A percentile compares a stretch with the other conserved stretches of the same genome.
These are phyloP conservation scores for Myxozyma mucilagina DNA, from an alignment of 805 yeast species.

Conservation along the genomic window DNA sequence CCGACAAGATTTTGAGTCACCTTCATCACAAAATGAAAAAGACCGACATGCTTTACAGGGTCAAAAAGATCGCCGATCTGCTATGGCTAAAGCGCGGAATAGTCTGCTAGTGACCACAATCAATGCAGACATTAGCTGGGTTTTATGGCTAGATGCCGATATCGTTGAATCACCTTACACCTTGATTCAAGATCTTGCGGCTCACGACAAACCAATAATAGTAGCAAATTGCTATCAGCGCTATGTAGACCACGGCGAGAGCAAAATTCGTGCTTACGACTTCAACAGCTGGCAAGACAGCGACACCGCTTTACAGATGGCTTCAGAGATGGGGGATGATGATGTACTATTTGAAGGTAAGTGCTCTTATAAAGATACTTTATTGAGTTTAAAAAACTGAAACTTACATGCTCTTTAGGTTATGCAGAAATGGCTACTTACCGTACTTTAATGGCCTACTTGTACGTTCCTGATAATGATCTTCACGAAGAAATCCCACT, in stretches of 20 bases:
- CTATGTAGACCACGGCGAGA: slow-evolving; percentile 59
- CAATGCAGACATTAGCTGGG: slow-evolving; percentile 91
- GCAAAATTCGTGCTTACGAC: slow-evolving; percentile 82
- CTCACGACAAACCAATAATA: slow-evolving; percentile 81
- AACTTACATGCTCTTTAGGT: slow-evolving; percentile 4
- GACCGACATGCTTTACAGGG: slow-evolving; percentile 73
- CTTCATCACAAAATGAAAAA: slow-evolving; percentile 73
- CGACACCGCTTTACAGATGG: slow-evolving; percentile 77
- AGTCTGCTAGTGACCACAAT: slow-evolving; percentile 85
- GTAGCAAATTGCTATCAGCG: slow-evolving; percentile 94
- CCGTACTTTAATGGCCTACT: slow-evolving; percentile 90
- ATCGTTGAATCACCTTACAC: slow-evolving; percentile 83
- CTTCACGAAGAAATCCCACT: slow-evolving; percentile 68
- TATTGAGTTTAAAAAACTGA: not conserved
- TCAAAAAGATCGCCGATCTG: slow-evolving; percentile 84
- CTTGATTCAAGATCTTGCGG: slow-evolving; percentile 81
- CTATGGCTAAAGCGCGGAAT: slow-evolving; percentile 94
- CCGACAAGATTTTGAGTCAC: slow-evolving; percentile 81
- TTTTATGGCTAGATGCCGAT: slow-evolving; percentile 95
- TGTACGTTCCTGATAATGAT: slow-evolving; percentile 65
- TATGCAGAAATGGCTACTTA: slow-evolving; percentile 91
- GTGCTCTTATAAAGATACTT: not conserved
- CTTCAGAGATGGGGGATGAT: slow-evolving; percentile 71
- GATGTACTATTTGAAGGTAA: slow-evolving; percentile 90
- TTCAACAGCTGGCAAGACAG: slow-evolving; percentile 83